Percentiles rank a stretch among this genome's conserved stretches.
These are phyloP conservation scores for Fusarium sp. DNA, from an alignment of 2,329 filamentous ascomycete species.

Conservation along the genomic window DNA sequence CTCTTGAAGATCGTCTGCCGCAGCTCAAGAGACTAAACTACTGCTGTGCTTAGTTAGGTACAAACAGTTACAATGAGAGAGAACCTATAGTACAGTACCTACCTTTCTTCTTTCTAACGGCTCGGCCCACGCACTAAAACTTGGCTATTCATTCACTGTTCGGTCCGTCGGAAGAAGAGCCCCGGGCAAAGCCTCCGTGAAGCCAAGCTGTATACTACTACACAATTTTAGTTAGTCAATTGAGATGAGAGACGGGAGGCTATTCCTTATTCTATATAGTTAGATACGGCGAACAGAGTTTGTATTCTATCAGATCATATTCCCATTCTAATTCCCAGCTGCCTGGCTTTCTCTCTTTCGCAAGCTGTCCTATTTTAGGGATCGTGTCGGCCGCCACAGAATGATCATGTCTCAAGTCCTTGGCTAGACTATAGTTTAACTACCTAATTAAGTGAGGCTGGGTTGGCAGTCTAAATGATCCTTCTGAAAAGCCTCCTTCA, in stretches of 20 bases:
- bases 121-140: background rate
- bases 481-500: background rate
- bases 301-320: conserved; percentile 1
- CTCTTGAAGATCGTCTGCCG: background rate
- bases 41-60: too few species aligned
- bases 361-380: background rate
- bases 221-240: background rate
- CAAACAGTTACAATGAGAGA: background rate
- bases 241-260: background rate
- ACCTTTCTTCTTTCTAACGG: background rate
- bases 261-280: background rate
- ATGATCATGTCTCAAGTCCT: background rate
- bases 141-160: background rate
- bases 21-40: background rate
- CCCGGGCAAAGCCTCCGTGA: background rate
- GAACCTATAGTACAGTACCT: background rate
- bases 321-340: background rate
- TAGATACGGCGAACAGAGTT: background rate
- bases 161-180: conserved; percentile 1
- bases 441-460: background rate
- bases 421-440: background rate
- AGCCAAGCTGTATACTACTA: conserved; percentile 1
- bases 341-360: background rate
- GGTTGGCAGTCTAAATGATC: background rate
- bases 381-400: background rate